These are phyloP conservation scores for Solanum dulcamara DNA, from an alignment of 257 asterid genomes.

Conservation along the genomic window DNA sequence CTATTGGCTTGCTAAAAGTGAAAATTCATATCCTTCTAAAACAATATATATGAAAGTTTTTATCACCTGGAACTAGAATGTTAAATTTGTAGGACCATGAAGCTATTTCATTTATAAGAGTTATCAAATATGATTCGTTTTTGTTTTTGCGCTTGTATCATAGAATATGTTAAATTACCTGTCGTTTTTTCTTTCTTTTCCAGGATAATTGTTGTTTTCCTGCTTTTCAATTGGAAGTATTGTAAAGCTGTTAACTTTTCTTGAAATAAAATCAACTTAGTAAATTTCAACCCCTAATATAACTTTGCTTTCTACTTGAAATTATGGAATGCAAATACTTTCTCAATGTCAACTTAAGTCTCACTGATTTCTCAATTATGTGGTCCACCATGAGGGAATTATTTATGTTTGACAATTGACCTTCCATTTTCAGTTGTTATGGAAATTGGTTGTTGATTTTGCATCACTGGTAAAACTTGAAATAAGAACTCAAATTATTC, in stretches of 20 bases:
- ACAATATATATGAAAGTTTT: neutral
- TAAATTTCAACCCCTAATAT: neutral
- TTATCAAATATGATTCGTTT: neutral
- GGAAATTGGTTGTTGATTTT: neutral
- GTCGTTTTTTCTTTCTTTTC: neutral
- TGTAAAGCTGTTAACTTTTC: neutral
- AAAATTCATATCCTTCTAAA: neutral
- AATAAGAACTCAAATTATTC: neutral
- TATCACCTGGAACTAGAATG: neutral
- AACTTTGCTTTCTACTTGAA: neutral
- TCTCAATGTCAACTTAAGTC: neutral
- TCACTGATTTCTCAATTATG: neutral
- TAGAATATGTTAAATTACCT: neutral
- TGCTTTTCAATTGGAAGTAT: neutral
- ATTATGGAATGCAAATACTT: neutral
- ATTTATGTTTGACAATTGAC: neutral
- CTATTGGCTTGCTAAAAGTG: neutral
- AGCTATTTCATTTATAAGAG: neutral
- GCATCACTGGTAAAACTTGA: neutral
- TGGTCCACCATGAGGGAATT: neutral
- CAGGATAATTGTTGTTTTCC: neutral
- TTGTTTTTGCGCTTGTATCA: neutral
- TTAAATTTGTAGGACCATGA: neutral
- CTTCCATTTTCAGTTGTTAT: neutral
- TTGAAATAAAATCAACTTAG: neutral